These are phyloP conservation scores for Russula dissimulans DNA, from an alignment of 768 basidiomycete genomes.

Conservation along the genomic window DNA sequence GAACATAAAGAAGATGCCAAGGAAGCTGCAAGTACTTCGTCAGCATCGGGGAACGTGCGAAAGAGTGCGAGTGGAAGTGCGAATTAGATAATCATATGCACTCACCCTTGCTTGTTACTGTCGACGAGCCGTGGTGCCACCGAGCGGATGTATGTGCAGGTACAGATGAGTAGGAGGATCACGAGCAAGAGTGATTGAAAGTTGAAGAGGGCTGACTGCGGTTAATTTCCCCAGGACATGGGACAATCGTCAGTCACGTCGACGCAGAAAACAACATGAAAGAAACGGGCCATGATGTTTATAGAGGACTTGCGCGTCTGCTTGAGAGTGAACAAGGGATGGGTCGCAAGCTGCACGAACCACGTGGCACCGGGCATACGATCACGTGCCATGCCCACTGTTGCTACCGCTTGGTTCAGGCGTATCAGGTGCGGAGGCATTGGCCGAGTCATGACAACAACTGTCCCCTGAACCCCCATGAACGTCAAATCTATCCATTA, in stretches of 20 bases:
- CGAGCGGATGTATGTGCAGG: conserved; percentile 90
- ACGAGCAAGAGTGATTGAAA: conserved; percentile 93
- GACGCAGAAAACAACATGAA: background rate
- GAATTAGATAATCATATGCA: background rate
- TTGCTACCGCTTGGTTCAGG: too few species aligned
- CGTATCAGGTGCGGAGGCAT: too few species aligned
- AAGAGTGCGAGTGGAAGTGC: too few species aligned
- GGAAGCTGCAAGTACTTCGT: conserved; percentile 48
- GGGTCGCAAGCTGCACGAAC: too few species aligned
- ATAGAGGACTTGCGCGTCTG: too few species aligned
- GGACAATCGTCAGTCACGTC: background rate
- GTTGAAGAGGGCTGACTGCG: conserved; percentile 91
- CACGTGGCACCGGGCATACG: too few species aligned
- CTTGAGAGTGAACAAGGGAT: too few species aligned
- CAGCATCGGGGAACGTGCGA: background rate
- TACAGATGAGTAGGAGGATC: conserved; percentile 89
- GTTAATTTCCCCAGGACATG: background rate
- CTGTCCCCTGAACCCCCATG: conserved; percentile 37
- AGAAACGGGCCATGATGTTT: background rate
- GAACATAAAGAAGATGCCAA: conserved; percentile 90
- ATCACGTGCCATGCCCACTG: too few species aligned
- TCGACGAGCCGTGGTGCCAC: conserved; percentile 87
- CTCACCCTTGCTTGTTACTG: conserved; percentile 87
- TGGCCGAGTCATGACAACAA: too few species aligned
- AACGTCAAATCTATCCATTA: conserved; percentile 57